phyloP scores from a whole-genome alignment of 2,329 filamentous ascomycete genomes.

The Colletotrichum tamarilloi region DNA sequence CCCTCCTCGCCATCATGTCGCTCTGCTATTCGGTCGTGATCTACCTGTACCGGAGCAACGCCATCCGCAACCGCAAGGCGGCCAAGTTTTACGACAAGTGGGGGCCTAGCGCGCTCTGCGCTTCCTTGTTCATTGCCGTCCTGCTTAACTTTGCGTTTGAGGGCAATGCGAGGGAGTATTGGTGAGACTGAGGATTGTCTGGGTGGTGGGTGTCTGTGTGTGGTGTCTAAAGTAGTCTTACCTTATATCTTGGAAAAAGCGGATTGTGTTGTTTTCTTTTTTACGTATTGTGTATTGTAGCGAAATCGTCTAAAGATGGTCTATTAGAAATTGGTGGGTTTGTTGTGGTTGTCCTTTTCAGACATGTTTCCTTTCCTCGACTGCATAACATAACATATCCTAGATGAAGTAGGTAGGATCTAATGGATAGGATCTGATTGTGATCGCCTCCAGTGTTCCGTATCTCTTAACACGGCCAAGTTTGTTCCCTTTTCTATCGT shows the following conservation, averaged over 20 bases:
- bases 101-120: slow-evolving; percentile 83
- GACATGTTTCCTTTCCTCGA: neutral
- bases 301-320: neutral
- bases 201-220: neutral
- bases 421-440: too few relatives aligned
- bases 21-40: slow-evolving; percentile 86
- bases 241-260: neutral
- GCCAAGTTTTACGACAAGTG: slow-evolving; percentile 92
- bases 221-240: neutral
- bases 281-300: neutral
- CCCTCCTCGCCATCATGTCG: slow-evolving; percentile 79
- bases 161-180: slow-evolving; percentile 69
- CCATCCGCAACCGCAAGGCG: slow-evolving; percentile 85
- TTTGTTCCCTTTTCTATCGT: too few relatives aligned
- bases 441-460: too few relatives aligned
- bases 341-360: neutral
- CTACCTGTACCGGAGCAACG: slow-evolving; percentile 88
- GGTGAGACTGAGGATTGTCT: slow-evolving; percentile 47
- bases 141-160: slow-evolving; percentile 84
- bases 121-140: slow-evolving; percentile 79
- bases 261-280: neutral
- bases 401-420: too few relatives aligned
- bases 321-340: slow-evolving; percentile 6
- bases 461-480: too few relatives aligned
- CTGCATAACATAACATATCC: too few relatives aligned